A percentile compares a stretch with the other conserved stretches of the same genome.
Conservation (phyloP, 2,329 filamentous ascomycete species). For the Claviceps arundinis region DNA sequence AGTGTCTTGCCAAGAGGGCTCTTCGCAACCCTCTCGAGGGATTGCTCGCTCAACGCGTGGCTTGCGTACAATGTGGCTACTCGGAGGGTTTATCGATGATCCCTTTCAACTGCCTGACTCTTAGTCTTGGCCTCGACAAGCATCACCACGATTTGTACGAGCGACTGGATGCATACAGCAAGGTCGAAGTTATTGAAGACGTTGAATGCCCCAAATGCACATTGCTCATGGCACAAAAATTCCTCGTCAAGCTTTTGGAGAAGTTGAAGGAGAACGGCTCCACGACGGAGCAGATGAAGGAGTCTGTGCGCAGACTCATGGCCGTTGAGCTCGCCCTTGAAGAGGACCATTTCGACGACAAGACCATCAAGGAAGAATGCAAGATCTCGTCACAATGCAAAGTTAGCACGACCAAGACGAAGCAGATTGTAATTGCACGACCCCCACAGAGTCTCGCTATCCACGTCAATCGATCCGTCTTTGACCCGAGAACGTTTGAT, state of each 20-base stretch:
- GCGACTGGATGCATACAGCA: slow-evolving; percentile 72
- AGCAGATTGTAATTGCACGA: slow-evolving; percentile 75
- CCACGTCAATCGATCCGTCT: slow-evolving; percentile 85
- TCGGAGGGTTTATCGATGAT: slow-evolving; percentile 82
- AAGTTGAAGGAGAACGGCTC: slow-evolving; percentile 20
- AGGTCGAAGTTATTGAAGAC: slow-evolving; percentile 72
- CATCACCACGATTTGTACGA: slow-evolving; percentile 58
- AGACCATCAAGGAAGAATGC: slow-evolving; percentile 48
- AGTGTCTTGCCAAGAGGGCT: slow-evolving; percentile 22
- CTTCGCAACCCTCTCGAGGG: slow-evolving; percentile 74
- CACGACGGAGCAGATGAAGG: slow-evolving; percentile 37
- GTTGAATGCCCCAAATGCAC: slow-evolving; percentile 91
- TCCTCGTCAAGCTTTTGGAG: slow-evolving; percentile 34
- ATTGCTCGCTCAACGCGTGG: slow-evolving; percentile 73
- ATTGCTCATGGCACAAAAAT: slow-evolving; percentile 42
- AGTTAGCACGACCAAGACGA: slow-evolving; percentile 70
- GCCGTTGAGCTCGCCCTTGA: slow-evolving; percentile 60
- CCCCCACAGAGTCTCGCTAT: slow-evolving; percentile 69
- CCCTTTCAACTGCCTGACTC: slow-evolving; percentile 85
- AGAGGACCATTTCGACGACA: slow-evolving; percentile 66
- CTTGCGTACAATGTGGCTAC: slow-evolving; percentile 73
- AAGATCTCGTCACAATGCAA: slow-evolving; percentile 54
- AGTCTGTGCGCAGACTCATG: slow-evolving; percentile 42
- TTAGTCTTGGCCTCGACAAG: slow-evolving; percentile 57
- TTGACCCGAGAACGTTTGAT: slow-evolving; percentile 68